Conservation (phyloP, 345 rosid genomes). For the Salix arbutifolia region DNA sequence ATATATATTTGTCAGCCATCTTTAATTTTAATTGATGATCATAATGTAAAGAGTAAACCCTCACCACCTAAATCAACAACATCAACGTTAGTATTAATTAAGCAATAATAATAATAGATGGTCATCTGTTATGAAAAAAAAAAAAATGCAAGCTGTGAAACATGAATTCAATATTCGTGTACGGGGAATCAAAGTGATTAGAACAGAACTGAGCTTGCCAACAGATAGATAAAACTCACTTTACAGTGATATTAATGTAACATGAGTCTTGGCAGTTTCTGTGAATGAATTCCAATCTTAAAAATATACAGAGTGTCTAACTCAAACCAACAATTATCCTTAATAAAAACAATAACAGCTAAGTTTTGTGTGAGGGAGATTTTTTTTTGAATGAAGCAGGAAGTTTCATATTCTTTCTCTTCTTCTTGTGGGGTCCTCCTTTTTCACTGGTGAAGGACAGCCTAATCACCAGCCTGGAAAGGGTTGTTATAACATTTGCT, state of each 20-base stretch:
- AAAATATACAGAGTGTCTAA: conserved; percentile 8
- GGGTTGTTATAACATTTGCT: conserved; percentile 32
- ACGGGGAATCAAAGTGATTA: too few species aligned
- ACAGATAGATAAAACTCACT: neutral
- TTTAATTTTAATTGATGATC: too few species aligned
- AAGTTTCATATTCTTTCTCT: conserved; percentile 28
- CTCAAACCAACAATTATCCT: conserved; percentile 3
- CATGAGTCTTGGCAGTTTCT: conserved; percentile 14
- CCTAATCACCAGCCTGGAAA: conserved; percentile 95
- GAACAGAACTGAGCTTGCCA: too few species aligned
- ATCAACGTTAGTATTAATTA: too few species aligned
- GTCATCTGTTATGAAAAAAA: neutral
- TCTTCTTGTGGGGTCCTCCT: conserved; percentile 5
- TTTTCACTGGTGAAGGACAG: conserved; percentile 47
- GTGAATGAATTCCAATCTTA: conserved; percentile 2
- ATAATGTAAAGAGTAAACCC: too few species aligned
- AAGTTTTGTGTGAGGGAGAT: conserved; percentile 3
- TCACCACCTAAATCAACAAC: too few species aligned
- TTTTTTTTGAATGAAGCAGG: conserved; percentile 1
- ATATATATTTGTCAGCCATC: too few species aligned
- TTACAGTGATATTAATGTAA: conserved; percentile 7
- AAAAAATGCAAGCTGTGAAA: neutral
- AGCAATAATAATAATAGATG: too few species aligned
- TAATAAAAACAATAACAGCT: conserved; percentile 6
- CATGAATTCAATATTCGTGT: neutral